phyloP scores from a whole-genome alignment of 306 rosid genomes.

The Rosa rugosa region DNA sequence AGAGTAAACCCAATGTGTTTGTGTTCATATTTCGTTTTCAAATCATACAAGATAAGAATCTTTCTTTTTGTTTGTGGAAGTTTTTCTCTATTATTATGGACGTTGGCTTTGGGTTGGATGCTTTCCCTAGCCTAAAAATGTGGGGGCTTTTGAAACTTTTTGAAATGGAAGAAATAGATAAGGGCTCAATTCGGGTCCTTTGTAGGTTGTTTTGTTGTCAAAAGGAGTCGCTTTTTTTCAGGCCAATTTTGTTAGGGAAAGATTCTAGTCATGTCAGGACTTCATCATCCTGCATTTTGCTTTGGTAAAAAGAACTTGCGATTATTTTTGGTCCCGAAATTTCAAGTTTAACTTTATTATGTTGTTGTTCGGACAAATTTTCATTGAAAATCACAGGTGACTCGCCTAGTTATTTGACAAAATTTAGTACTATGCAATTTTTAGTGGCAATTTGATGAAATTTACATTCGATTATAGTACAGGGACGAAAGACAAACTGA shows the following conservation, averaged over 20 bases:
- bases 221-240: neutral
- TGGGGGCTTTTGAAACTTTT: neutral
- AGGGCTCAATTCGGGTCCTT: neutral
- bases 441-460: too few relatives aligned
- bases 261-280: neutral
- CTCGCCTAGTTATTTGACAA: too few relatives aligned
- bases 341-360: neutral
- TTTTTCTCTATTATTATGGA: neutral
- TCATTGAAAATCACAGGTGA: too few relatives aligned
- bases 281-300: neutral
- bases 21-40: slow-evolving; percentile 29
- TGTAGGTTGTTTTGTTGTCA: neutral
- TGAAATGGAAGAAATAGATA: neutral
- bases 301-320: neutral
- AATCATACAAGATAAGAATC: slow-evolving; percentile 46
- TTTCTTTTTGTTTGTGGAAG: neutral
- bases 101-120: slow-evolving; percentile 16
- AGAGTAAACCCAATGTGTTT: neutral
- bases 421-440: too few relatives aligned
- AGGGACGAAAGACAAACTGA: too few relatives aligned
- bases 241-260: neutral
- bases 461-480: neutral
- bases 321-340: too few relatives aligned
- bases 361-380: too few relatives aligned
- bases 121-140: slow-evolving; percentile 19